Evolutionary conservation across 352 stramenopile genomes (phyloP), one percentile per base, ranked within the genome.

Genomic region (Phytophthora pisi): DNA sequence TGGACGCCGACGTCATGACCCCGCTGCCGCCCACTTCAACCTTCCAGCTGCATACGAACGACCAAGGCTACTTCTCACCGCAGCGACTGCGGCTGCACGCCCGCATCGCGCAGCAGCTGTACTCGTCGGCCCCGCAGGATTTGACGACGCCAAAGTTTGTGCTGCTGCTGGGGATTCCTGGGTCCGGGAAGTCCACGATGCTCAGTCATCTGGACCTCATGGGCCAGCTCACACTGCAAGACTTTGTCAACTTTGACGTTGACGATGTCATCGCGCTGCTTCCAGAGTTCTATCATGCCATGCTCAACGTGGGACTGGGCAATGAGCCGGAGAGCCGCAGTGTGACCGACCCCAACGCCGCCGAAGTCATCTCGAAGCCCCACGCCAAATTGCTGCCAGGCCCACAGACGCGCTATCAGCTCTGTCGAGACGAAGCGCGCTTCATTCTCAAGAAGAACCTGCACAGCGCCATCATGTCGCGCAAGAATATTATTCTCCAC

Each of bases 391-490:
- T 78, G 26, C 64, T 84, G 20, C 82, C 79, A 0, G 74, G 74
- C 8, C 84, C 86, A 23, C 86, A 94, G 60, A 79, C 77, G 18
- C 82, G 86, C 6, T 94, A 94, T 40, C 81, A 90, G 60, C 81
- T 91, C 56, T 94, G 86, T 60, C 86, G 85, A 31, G 84, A 94
- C 56, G 86, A 94, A 56, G 86, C 86, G 18, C 79, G 82, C 6
- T 92, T 90, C 64, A 94, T 94, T 62, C 75, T 94, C n/a, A 79
- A 86, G 61, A 89, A 90, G 61, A 94, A 94, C 51, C 72, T 92
- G 6, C 66, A 91, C 61, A 84, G 81, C 31, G 86, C 79, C 4
- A 92, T 91, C 62, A 90, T 91, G 76, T 90, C 79, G 28, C 77
- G 83, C 46, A 88, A 86, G 47, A 94, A 94, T 47, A 85, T 92